Evolutionary conservation across 345 rosid genomes (phyloP).

Genomic region (Camelina sativa): DNA sequence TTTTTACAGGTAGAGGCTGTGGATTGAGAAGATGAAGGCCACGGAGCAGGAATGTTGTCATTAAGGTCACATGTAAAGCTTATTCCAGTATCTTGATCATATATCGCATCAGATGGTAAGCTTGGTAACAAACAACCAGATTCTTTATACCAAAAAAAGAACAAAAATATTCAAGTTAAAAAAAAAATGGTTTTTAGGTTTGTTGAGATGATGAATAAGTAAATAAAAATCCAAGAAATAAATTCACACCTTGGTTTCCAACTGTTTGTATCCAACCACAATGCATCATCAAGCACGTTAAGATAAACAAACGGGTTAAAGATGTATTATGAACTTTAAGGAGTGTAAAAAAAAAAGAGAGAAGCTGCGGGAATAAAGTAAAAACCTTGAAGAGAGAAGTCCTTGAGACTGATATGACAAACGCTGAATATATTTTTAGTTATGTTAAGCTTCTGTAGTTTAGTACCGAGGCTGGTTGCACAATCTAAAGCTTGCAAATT

Average conservation of each 20-base stretch:
- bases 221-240: background rate
- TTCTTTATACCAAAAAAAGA: constrained; percentile 46
- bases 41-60: constrained; percentile 94
- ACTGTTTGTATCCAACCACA: constrained; percentile 48
- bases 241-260: constrained; percentile 67
- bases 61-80: constrained; percentile 97
- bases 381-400: constrained; percentile 96
- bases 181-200: background rate
- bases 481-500: constrained; percentile 97
- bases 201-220: background rate
- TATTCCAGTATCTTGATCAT: constrained; percentile 71
- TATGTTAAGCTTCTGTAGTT: constrained; percentile 70
- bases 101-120: constrained; percentile 95
- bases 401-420: constrained; percentile 91
- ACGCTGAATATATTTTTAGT: constrained; percentile 68
- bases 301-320: background rate
- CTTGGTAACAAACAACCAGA: constrained; percentile 97
- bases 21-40: constrained; percentile 69
- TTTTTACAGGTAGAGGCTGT: constrained; percentile 78
- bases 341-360: background rate
- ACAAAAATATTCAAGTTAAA: constrained; percentile 23
- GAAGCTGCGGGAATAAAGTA: constrained; percentile 25
- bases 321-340: background rate
- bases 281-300: constrained; percentile 4
- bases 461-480: constrained; percentile 69